A percentile compares a stretch with the other conserved stretches of the same genome.
These are phyloP conservation scores for Trichoderma parareesei DNA, from an alignment of 495 filamentous ascomycete species.

Conservation along the genomic window DNA sequence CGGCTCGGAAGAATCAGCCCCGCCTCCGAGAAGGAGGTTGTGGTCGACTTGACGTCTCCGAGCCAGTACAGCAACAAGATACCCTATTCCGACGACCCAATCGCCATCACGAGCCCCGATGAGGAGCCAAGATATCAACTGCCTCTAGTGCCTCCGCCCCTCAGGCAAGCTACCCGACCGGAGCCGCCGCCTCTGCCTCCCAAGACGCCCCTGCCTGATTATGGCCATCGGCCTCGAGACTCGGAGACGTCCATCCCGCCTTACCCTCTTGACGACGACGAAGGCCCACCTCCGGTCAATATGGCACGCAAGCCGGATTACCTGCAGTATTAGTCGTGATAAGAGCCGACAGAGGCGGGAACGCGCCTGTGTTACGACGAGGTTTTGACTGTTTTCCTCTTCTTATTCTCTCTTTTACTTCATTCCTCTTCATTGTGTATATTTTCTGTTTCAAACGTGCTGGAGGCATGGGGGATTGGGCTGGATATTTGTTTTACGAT, in stretches of 20 bases:
- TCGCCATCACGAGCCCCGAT: constrained; percentile 48
- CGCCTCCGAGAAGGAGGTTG: constrained; percentile 29
- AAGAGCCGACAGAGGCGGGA: background rate
- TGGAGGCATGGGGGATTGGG: background rate
- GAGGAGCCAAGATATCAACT: constrained; percentile 46
- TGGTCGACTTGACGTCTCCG: constrained; percentile 46
- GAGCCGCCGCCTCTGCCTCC: constrained; percentile 74
- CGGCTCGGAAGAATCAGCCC: background rate
- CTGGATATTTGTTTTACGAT: background rate
- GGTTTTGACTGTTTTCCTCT: background rate
- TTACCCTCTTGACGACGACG: constrained; percentile 76
- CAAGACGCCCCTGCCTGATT: constrained; percentile 67
- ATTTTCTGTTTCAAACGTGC: background rate
- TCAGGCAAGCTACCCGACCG: constrained; percentile 23
- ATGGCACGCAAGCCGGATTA: constrained; percentile 80
- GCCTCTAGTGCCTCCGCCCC: constrained; percentile 34
- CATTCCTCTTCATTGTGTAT: background rate
- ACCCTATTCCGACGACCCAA: constrained; percentile 48
- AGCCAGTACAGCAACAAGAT: constrained; percentile 33
- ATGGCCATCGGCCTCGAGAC: background rate
- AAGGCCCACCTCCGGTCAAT: constrained; percentile 74
- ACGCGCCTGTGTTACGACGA: background rate
- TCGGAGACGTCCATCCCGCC: constrained; percentile 34
- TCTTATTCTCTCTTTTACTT: background rate
- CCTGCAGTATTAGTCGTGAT: constrained; percentile 19